phyloP scores from a whole-genome alignment of 1,284 basidiomycete species.

The Malassezia arunalokei region DNA sequence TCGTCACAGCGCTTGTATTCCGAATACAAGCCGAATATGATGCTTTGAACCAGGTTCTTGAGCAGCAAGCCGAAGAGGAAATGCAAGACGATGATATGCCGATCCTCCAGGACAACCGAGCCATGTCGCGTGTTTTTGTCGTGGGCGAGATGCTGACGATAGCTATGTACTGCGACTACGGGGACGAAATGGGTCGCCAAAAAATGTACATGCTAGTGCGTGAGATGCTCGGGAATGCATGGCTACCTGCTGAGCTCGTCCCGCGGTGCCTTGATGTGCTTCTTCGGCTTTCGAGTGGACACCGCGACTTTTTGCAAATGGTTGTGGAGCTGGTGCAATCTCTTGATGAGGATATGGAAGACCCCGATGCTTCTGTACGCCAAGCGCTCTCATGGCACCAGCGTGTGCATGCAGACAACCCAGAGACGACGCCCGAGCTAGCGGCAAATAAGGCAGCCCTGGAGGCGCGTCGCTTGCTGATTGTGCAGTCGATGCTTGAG shows the following conservation, averaged over 20 bases:
- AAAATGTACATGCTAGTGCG: constrained; percentile 60
- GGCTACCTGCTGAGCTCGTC: constrained; percentile 66
- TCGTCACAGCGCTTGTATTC: constrained; percentile 79
- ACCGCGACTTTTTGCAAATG: constrained; percentile 81
- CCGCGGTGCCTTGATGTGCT: constrained; percentile 75
- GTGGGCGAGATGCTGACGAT: constrained; percentile 70
- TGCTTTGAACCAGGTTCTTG: constrained; percentile 22
- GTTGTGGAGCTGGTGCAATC: constrained; percentile 79
- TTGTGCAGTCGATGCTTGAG: constrained; percentile 82
- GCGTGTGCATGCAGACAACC: not conserved
- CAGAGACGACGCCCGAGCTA: not conserved
- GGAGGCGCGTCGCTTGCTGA: constrained; percentile 41
- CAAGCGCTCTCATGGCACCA: constrained; percentile 12
- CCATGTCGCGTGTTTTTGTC: constrained; percentile 55
- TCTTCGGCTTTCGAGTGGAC: constrained; percentile 66
- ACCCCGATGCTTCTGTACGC: not conserved
- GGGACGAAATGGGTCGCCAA: constrained; percentile 82
- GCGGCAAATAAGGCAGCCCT: constrained; percentile 21
- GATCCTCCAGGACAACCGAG: constrained; percentile 7
- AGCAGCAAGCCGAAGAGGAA: constrained; percentile 26
- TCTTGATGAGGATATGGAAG: constrained; percentile 24
- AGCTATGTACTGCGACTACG: constrained; percentile 74
- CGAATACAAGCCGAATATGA: constrained; percentile 58
- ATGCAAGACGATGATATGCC: constrained; percentile 17
- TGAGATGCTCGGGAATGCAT: constrained; percentile 58